Percentiles rank a stretch among this genome's conserved stretches.
Conservation (phyloP, 2,329 filamentous ascomycete species). For the Alternaria brassicae region DNA sequence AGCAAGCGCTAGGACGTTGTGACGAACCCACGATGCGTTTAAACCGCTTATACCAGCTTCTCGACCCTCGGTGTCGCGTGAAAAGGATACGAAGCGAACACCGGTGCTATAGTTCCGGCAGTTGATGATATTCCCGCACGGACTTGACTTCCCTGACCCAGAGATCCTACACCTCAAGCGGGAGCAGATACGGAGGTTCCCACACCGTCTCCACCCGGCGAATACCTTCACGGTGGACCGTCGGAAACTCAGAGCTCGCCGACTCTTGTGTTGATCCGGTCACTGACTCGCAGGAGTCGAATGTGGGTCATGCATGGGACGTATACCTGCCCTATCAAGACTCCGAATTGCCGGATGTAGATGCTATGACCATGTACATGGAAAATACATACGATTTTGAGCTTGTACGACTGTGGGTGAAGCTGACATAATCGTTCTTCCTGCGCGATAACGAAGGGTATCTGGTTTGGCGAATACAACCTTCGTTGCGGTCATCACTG, state of each 20-base stretch:
- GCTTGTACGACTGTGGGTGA: neutral
- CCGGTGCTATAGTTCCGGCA: conserved; percentile 1
- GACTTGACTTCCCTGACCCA: neutral
- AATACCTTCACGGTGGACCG: neutral
- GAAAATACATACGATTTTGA: conserved; percentile 4
- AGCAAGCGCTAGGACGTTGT: neutral
- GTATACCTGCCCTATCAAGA: neutral
- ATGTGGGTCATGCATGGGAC: neutral
- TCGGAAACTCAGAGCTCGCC: neutral
- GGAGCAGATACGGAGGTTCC: neutral
- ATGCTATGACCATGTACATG: neutral
- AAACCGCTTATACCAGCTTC: neutral
- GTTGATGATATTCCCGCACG: neutral
- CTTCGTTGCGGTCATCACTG: neutral
- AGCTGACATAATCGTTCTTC: neutral
- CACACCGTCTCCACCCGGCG: neutral
- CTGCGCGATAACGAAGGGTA: neutral
- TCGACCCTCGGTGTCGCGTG: neutral
- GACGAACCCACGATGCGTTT: neutral
- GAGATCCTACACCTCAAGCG: conserved; percentile 2
- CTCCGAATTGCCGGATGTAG: neutral
- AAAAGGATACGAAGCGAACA: neutral
- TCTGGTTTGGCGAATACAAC: neutral
- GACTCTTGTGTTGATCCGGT: neutral
- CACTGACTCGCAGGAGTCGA: conserved; percentile 4